Evolutionary conservation across 2,329 filamentous ascomycete genomes (phyloP), one percentile per base, ranked within the genome.

Genomic region (Macroventuria anomochaeta): DNA sequence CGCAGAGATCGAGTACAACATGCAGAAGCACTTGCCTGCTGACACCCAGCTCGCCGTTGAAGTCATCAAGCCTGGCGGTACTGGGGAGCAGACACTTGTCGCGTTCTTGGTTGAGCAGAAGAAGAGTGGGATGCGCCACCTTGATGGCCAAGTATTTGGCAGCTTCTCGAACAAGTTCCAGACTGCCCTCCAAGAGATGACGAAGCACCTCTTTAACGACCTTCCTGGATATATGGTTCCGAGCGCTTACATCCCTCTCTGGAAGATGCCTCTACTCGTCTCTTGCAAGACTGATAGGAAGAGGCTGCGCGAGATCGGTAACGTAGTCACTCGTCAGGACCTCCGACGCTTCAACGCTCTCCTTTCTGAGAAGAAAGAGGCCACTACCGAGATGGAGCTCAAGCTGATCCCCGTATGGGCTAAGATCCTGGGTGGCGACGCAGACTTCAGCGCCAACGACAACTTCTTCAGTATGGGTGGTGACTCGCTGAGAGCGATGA

Each of bases 401-500:
- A 63, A 60, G 36, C 55, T 75, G 8, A 63, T 63, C 6, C 53
- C 58, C 2, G 50, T 74, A 2, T 74, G 71, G 71, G 66, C 65
- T 2, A 67, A 69, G 44, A 53, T 74, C 7, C 61, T 75, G 1
- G 69, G 69, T 17, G 65, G 67, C 2, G 66, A 72, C 18, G 64
- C 59, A 1, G 69, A 74, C 34, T 72, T 74, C 44, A 65, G 65
- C 33, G 62, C 65, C 18, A 68, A 69, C 13, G 69, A 72, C 42
- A 74, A 73, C 53, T 82, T 82, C 64, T 68, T 82, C 34, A 77
- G 73, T 23, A 69, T 81, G 37, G 79, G 80, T 23, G 80, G 80
- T 28, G 80, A 82, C 46, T 82, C 80, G 0, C 75, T 82, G 43
- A 75, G 79, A 31, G 80, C 80, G 0, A 81, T 83, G 76, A 84